Conservation (phyloP, 2,329 filamentous ascomycete species). For the Thelonectria olida region DNA sequence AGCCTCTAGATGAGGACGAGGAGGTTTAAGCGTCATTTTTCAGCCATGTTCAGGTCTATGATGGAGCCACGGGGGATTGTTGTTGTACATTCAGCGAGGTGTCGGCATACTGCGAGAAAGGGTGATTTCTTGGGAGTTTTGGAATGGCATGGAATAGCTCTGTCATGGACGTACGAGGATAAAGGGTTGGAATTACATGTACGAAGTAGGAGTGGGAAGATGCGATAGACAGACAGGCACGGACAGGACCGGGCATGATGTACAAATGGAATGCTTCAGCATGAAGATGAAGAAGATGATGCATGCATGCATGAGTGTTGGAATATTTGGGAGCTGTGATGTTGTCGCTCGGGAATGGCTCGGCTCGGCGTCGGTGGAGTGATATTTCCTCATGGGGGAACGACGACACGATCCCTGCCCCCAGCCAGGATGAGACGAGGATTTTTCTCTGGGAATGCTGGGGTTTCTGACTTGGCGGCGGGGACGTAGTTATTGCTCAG, state of each 20-base stretch:
- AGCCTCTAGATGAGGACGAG: conserved; percentile 83
- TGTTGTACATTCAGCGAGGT: background rate
- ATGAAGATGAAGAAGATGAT: background rate
- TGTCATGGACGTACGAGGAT: background rate
- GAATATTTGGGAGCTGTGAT: no score
- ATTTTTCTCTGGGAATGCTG: background rate
- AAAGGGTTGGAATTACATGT: background rate
- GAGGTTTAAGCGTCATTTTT: conserved; percentile 33
- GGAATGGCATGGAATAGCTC: background rate
- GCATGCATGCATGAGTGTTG: background rate
- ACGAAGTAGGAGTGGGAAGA: background rate
- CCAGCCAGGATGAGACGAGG: background rate
- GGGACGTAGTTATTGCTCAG: background rate
- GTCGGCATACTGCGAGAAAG: background rate
- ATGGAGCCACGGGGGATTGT: background rate
- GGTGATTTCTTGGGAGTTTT: background rate
- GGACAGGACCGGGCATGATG: background rate
- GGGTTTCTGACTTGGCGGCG: no score
- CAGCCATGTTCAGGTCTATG: conserved; percentile 25
- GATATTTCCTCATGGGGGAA: background rate
- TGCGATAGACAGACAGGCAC: background rate
- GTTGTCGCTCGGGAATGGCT: background rate
- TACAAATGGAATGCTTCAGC: background rate
- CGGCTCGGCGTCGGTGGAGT: background rate
- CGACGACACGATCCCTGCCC: background rate